These are phyloP conservation scores for Lipomyces starkeyi DNA, from an alignment of 805 yeast genomes.

Conservation along the genomic window DNA sequence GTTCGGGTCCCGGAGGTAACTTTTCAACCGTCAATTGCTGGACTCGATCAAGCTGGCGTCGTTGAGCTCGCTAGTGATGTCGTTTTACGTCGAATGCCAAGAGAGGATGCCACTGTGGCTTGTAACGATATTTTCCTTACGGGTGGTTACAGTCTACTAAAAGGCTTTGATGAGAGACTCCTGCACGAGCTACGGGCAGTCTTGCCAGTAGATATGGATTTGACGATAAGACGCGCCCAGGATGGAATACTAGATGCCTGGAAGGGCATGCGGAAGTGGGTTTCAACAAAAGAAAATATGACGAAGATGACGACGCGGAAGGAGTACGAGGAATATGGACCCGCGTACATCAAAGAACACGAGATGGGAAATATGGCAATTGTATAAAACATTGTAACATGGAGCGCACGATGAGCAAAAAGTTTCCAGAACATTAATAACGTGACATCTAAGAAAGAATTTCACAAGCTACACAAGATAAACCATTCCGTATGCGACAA, in stretches of 20 bases:
- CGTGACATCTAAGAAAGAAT: neutral
- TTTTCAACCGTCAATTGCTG: slow-evolving; percentile 92
- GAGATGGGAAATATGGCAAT: slow-evolving; percentile 64
- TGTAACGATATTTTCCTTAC: slow-evolving; percentile 70
- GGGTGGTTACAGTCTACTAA: slow-evolving; percentile 79
- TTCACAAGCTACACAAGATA: neutral
- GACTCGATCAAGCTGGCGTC: slow-evolving; percentile 95
- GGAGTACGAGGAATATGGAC: slow-evolving; percentile 88
- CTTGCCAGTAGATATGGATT: slow-evolving; percentile 69
- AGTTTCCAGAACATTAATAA: neutral
- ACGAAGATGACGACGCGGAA: slow-evolving; percentile 59
- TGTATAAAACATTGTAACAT: slow-evolving; percentile 6
- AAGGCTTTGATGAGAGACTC: slow-evolving; percentile 72
- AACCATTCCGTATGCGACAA: neutral
- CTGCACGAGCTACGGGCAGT: slow-evolving; percentile 68
- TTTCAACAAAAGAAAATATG: slow-evolving; percentile 54
- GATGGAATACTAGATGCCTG: slow-evolving; percentile 84
- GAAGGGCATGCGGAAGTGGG: slow-evolving; percentile 92
- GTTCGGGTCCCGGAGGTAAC: slow-evolving; percentile 89
- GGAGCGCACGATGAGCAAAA: neutral
- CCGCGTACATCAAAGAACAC: slow-evolving; percentile 88
- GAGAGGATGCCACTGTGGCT: slow-evolving; percentile 58
- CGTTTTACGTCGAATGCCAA: slow-evolving; percentile 62
- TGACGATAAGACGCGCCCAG: slow-evolving; percentile 65
- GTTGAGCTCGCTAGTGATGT: slow-evolving; percentile 74